These are phyloP conservation scores for Oryza nivara DNA, from an alignment of 176 grass and related monocot genomes.

Conservation along the genomic window DNA sequence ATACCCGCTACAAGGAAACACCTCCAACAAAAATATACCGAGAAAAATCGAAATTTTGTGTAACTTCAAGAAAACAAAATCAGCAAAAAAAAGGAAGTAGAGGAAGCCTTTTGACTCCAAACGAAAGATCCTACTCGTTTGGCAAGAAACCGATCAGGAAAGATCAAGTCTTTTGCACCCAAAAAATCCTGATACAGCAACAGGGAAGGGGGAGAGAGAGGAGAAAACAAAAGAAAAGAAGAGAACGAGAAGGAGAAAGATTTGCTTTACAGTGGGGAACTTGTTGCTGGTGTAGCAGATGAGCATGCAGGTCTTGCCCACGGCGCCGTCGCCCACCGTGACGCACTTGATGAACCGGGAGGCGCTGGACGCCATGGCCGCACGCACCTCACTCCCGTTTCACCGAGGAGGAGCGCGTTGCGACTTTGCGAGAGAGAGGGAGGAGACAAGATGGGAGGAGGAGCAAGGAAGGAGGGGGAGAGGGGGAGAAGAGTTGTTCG, in stretches of 20 bases:
- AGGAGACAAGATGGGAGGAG: not conserved
- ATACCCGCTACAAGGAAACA: not conserved
- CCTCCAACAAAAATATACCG: not conserved
- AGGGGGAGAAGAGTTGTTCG: not conserved
- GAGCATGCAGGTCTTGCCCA: conserved; percentile 99
- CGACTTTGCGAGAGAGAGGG: not conserved
- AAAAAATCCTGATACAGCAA: not conserved
- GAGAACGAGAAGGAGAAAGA: conserved; percentile 33
- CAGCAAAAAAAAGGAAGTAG: not conserved
- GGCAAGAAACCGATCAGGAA: conserved; percentile 22
- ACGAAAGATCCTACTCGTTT: not conserved
- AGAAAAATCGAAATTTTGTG: conserved; percentile 8
- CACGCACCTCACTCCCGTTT: conserved; percentile 32
- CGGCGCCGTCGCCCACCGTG: conserved; percentile 96
- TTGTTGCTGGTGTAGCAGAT: conserved; percentile 99
- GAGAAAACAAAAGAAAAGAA: not conserved
- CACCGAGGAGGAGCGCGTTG: conserved; percentile 18
- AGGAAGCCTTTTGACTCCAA: not conserved
- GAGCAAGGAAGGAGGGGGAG: not conserved
- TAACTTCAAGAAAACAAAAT: conserved; percentile 25
- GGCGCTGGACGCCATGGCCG: conserved; percentile 82
- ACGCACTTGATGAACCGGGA: conserved; percentile 99
- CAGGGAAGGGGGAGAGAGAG: not conserved
- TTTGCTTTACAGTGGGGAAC: conserved; percentile 68
- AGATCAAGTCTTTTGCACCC: conserved; percentile 3